These are phyloP conservation scores for Suhomyces taliae DNA, from an alignment of 1,139 yeast species.

Conservation along the genomic window DNA sequence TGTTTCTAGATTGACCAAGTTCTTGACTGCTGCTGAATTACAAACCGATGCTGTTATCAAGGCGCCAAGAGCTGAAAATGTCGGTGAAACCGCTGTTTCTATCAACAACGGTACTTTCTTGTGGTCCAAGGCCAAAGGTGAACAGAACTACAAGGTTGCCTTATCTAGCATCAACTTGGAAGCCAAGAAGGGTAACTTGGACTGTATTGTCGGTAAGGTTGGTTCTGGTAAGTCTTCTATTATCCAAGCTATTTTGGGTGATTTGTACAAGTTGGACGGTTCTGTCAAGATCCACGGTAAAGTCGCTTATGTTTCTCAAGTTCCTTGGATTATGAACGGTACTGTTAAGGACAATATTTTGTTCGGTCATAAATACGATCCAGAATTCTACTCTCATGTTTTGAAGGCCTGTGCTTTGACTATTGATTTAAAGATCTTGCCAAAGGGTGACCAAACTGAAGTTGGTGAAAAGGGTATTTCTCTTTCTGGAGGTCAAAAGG, in stretches of 20 bases:
- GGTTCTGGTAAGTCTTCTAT: slow-evolving; percentile 92
- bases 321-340: slow-evolving; percentile 94
- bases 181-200: slow-evolving; percentile 77
- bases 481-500: slow-evolving; percentile 95
- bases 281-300: slow-evolving; percentile 71
- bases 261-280: slow-evolving; percentile 78
- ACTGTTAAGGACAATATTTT: slow-evolving; percentile 84
- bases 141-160: slow-evolving; percentile 66
- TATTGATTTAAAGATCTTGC: slow-evolving; percentile 70
- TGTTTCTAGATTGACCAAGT: slow-evolving; percentile 68
- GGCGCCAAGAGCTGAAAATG: slow-evolving; percentile 47
- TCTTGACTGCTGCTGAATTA: slow-evolving; percentile 74
- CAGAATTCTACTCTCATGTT: slow-evolving; percentile 74
- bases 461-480: slow-evolving; percentile 98
- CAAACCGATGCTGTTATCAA: slow-evolving; percentile 75
- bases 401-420: slow-evolving; percentile 85
- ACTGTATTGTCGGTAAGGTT: slow-evolving; percentile 89
- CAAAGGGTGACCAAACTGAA: slow-evolving; percentile 86
- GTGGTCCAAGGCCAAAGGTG: slow-evolving; percentile 79
- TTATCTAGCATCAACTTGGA: slow-evolving; percentile 65
- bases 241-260: slow-evolving; percentile 82
- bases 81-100: slow-evolving; percentile 70
- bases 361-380: slow-evolving; percentile 85
- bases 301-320: slow-evolving; percentile 89
- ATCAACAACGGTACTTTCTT: slow-evolving; percentile 78